Percentiles rank a stretch among this genome's conserved stretches.
Evolutionary conservation across 1,139 yeast species (phyloP).

Genomic region (Hyphopichia wangnamkhiaoensis): DNA sequence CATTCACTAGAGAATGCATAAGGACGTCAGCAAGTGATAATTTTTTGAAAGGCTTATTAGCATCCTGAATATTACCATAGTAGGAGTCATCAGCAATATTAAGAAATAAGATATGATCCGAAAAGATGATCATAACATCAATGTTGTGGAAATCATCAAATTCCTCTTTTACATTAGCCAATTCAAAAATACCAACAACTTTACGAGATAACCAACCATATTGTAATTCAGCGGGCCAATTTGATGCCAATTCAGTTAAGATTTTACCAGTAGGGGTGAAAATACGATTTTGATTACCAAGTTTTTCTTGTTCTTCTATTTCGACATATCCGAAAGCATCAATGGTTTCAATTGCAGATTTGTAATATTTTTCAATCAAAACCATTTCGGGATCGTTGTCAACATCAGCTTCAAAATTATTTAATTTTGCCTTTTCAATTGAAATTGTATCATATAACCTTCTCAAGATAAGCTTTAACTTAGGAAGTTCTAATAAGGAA

Average conservation of each 20-base stretch:
- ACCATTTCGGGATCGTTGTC: conserved; percentile 15
- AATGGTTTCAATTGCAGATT: conserved; percentile 62
- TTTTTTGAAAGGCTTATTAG: conserved; percentile 38
- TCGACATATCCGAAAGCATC: conserved; percentile 76
- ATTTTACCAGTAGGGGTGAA: conserved; percentile 92
- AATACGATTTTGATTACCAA: conserved; percentile 57
- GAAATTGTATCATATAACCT: conserved; percentile 44
- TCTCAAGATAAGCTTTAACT: conserved; percentile 64
- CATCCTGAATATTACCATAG: conserved; percentile 20
- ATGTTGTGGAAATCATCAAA: conserved; percentile 28
- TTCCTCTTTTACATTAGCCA: conserved; percentile 28
- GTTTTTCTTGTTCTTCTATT: conserved; percentile 21
- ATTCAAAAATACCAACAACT: conserved; percentile 79
- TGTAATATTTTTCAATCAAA: conserved; percentile 41
- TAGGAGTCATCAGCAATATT: conserved; percentile 46
- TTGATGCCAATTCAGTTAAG: conserved; percentile 75
- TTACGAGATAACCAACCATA: conserved; percentile 87
- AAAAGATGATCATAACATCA: conserved; percentile 72
- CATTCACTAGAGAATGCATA: conserved; percentile 88
- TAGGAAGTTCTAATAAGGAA: conserved; percentile 65
- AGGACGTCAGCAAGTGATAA: conserved; percentile 76
- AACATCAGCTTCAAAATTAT: conserved; percentile 11
- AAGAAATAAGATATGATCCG: conserved; percentile 73
- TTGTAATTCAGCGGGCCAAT: conserved; percentile 87
- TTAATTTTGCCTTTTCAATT: conserved; percentile 19